These are phyloP conservation scores for Talaromyces marneffei DNA, from an alignment of 2,329 filamentous ascomycete genomes.

Conservation along the genomic window DNA sequence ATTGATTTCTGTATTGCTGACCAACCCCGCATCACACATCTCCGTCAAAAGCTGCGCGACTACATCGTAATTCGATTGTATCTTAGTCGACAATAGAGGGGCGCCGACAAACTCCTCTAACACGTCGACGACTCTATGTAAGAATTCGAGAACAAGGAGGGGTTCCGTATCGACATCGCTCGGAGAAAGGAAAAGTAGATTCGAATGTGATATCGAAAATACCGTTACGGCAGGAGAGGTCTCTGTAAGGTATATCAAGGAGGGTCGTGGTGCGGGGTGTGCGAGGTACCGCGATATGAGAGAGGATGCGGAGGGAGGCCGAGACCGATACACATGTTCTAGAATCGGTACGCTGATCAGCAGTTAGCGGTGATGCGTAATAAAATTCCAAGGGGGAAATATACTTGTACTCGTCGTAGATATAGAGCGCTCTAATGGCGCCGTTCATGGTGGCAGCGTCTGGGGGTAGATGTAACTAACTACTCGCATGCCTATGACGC, in stretches of 20 bases:
- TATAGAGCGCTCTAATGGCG: slow-evolving; percentile 90
- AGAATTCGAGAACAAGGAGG: slow-evolving; percentile 83
- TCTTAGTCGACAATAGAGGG: slow-evolving; percentile 76
- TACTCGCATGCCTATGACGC: slow-evolving; percentile 18
- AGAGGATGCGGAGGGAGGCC: slow-evolving; percentile 68
- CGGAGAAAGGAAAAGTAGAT: slow-evolving; percentile 78
- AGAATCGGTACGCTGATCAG: slow-evolving; percentile 67
- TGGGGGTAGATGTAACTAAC: slow-evolving; percentile 1
- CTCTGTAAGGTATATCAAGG: slow-evolving; percentile 76
- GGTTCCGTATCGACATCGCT: slow-evolving; percentile 84
- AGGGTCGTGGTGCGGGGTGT: slow-evolving; percentile 73
- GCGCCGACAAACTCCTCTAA: slow-evolving; percentile 91
- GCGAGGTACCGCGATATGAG: slow-evolving; percentile 83
- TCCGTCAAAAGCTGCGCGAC: slow-evolving; percentile 87
- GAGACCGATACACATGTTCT: slow-evolving; percentile 79
- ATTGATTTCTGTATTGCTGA: slow-evolving; percentile 89
- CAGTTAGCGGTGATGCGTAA: slow-evolving; percentile 9
- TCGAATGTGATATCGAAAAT: slow-evolving; percentile 81
- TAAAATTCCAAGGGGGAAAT: slow-evolving; percentile 21
- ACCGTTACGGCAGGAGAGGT: slow-evolving; percentile 80
- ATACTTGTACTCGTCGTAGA: slow-evolving; percentile 93
- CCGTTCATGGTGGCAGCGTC: slow-evolving; percentile 63
- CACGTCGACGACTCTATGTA: slow-evolving; percentile 86
- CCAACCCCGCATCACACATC: slow-evolving; percentile 91
- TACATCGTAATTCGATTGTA: slow-evolving; percentile 87